phyloP scores from a whole-genome alignment of 805 yeast genomes.

The Tetrapisispora fleetii region DNA sequence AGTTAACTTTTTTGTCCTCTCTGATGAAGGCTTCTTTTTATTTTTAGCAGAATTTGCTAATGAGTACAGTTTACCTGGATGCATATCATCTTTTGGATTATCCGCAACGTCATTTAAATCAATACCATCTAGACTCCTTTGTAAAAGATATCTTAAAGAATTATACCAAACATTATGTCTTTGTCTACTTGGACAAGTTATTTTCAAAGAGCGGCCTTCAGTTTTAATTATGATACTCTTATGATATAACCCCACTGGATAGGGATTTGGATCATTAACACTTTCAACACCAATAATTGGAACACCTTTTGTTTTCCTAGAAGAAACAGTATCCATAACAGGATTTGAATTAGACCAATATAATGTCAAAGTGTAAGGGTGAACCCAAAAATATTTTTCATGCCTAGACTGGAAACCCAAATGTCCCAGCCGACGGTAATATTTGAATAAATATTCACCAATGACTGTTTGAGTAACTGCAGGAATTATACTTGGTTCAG shows the following conservation, averaged over 20 bases:
- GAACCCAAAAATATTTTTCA: conserved; percentile 91
- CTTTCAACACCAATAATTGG: conserved; percentile 73
- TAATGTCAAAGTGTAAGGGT: conserved; percentile 82
- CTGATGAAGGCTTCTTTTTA: conserved; percentile 10
- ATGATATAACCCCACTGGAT: conserved; percentile 81
- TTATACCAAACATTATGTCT: conserved; percentile 89
- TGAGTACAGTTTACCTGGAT: conserved; percentile 25
- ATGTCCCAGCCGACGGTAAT: conserved; percentile 69
- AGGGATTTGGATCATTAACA: conserved; percentile 74
- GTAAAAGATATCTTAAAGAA: conserved; percentile 66
- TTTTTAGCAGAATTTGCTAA: conserved; percentile 17
- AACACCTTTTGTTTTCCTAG: conserved; percentile 62
- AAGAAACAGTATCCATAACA: conserved; percentile 54
- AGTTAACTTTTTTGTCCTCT: conserved; percentile 7
- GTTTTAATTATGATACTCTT: conserved; percentile 74
- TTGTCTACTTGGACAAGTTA: conserved; percentile 80
- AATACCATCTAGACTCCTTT: conserved; percentile 52
- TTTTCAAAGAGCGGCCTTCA: conserved; percentile 51
- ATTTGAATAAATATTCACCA: conserved; percentile 84
- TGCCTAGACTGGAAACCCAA: conserved; percentile 67
- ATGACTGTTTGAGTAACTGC: conserved; percentile 87
- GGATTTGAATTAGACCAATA: conserved; percentile 87
- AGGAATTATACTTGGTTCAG: conserved; percentile 65
- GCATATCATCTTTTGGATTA: conserved; percentile 28
- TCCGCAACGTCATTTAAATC: conserved; percentile 37